Conservation (phyloP, 106 monocot genomes). For the Gastrodia elata region DNA sequence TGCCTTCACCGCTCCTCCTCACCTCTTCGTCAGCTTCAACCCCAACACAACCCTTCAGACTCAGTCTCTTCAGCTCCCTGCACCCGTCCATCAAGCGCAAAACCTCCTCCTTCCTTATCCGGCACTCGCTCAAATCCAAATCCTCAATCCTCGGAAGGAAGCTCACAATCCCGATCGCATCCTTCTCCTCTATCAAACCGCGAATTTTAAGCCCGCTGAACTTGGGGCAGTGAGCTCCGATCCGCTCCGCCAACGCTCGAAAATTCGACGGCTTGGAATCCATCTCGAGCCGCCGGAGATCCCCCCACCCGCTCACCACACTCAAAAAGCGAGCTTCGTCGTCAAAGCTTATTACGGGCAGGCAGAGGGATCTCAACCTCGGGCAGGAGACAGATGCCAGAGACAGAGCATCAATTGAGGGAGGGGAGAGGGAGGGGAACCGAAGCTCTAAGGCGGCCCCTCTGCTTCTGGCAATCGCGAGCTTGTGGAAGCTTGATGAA, state of each 20-base stretch:
- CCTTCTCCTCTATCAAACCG: slow-evolving; percentile 31
- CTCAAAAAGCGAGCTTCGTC: slow-evolving; percentile 23
- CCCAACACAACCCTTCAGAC: slow-evolving; percentile 28
- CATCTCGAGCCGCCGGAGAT: slow-evolving; percentile 6
- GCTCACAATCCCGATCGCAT: slow-evolving; percentile 16
- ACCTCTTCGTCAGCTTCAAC: slow-evolving; percentile 37
- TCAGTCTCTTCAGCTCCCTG: slow-evolving; percentile 25
- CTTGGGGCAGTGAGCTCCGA: not conserved
- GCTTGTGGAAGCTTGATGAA: slow-evolving; percentile 17
- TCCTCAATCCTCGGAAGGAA: slow-evolving; percentile 16
- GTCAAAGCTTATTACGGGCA: slow-evolving; percentile 17
- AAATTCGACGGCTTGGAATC: slow-evolving; percentile 5
- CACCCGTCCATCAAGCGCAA: slow-evolving; percentile 28
- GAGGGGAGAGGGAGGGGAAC: slow-evolving; percentile 15
- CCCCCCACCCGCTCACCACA: slow-evolving; percentile 15
- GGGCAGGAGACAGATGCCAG: slow-evolving; percentile 15
- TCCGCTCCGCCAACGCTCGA: not conserved
- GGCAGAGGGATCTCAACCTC: slow-evolving; percentile 8
- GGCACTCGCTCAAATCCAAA: slow-evolving; percentile 29
- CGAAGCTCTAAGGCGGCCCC: slow-evolving; percentile 14
- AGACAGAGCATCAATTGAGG: slow-evolving; percentile 9
- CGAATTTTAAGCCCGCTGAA: slow-evolving; percentile 17
- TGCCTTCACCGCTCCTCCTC: not conserved
- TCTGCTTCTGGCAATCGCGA: slow-evolving; percentile 12
- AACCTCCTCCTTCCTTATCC: slow-evolving; percentile 23